Conservation (phyloP, 768 basidiomycete species). For the Stropharia rugosoannulata region DNA sequence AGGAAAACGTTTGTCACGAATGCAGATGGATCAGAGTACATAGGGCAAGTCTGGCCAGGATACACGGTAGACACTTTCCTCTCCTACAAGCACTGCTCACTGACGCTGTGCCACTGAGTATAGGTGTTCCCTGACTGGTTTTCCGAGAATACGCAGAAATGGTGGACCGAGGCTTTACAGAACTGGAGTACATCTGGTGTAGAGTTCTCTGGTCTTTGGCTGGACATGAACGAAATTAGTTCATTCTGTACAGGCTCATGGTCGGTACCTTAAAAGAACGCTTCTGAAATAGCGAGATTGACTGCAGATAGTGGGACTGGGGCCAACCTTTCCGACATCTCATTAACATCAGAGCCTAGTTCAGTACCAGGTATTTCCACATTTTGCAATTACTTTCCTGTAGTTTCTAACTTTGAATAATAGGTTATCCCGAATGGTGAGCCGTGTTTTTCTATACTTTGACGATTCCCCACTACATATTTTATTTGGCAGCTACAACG, state of each 20-base stretch:
- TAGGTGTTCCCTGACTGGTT: conserved; percentile 34
- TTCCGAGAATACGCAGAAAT: conserved; percentile 26
- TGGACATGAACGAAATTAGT: conserved; percentile 36
- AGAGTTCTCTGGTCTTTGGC: conserved; percentile 32
- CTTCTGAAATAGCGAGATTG: background rate
- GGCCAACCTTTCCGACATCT: conserved; percentile 54
- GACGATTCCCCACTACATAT: background rate
- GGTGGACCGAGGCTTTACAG: conserved; percentile 31
- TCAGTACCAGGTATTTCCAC: conserved; percentile 3
- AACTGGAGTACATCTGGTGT: conserved; percentile 29
- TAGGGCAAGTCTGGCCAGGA: conserved; percentile 80
- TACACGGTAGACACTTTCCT: conserved; percentile 45
- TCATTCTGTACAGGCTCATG: conserved; percentile 34
- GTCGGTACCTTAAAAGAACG: conserved; percentile 13
- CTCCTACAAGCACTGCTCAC: too few species aligned
- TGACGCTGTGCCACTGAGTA: background rate
- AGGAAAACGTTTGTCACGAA: conserved; percentile 77
- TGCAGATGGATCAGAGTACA: conserved; percentile 67
- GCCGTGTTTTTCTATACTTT: conserved; percentile 7
- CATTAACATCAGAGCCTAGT: conserved; percentile 34
- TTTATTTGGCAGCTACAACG: conserved; percentile 50
- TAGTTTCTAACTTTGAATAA: conserved; percentile 6
- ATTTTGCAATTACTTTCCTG: conserved; percentile 2
- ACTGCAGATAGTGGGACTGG: conserved; percentile 47
- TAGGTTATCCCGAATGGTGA: conserved; percentile 70